Conservation (phyloP, 1,139 yeast genomes). For the Pichia sp. region DNA sequence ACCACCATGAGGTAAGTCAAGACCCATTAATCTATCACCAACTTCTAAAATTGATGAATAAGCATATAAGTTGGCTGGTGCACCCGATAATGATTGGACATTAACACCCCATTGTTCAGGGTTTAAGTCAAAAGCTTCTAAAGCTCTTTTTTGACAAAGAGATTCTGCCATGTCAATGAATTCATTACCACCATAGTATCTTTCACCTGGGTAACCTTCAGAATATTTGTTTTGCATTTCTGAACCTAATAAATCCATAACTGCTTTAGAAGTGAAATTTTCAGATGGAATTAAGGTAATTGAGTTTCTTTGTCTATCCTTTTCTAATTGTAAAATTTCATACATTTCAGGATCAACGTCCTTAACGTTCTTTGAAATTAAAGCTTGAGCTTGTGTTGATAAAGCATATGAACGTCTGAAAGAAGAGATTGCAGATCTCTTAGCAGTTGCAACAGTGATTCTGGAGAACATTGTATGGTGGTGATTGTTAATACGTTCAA, state of each 20-base stretch:
- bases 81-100: constrained; percentile 90
- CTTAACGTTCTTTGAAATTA: constrained; percentile 57
- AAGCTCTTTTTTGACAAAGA: constrained; percentile 86
- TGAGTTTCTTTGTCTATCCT: constrained; percentile 78
- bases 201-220: constrained; percentile 97
- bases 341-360: constrained; percentile 86
- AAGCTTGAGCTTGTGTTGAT: constrained; percentile 41
- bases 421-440: not conserved
- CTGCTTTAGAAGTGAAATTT: constrained; percentile 91
- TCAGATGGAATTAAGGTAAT: constrained; percentile 91
- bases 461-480: constrained; percentile 1
- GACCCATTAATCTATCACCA: constrained; percentile 93
- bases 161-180: constrained; percentile 86
- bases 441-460: constrained; percentile 1
- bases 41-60: constrained; percentile 88
- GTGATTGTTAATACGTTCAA: not conserved
- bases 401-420: constrained; percentile 37
- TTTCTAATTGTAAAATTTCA: constrained; percentile 64
- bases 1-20: constrained; percentile 96
- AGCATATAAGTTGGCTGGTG: constrained; percentile 92
- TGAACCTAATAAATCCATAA: constrained; percentile 87
- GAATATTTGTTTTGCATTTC: constrained; percentile 97
- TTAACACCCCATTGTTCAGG: constrained; percentile 91
- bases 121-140: constrained; percentile 72
- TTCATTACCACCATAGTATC: constrained; percentile 96